These are phyloP conservation scores for Colletotrichum somersetense DNA, from an alignment of 2,329 filamentous ascomycete species.

Conservation along the genomic window DNA sequence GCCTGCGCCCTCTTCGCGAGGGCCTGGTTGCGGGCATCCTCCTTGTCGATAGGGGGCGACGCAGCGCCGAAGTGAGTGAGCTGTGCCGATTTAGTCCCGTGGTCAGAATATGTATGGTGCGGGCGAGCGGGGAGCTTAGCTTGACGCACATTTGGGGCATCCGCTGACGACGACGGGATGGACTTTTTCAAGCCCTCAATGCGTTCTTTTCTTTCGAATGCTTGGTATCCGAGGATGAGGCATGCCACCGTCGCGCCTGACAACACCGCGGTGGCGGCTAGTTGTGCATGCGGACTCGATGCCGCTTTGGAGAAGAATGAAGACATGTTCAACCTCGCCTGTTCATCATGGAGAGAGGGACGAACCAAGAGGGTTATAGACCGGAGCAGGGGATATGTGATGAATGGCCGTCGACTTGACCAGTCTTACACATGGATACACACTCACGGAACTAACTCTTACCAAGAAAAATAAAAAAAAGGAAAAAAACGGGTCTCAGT, in stretches of 20 bases:
- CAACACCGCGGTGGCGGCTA: constrained; percentile 77
- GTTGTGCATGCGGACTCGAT: constrained; percentile 66
- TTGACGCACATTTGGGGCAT: constrained; percentile 49
- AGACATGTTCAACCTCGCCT: constrained; percentile 51
- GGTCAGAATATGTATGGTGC: not conserved
- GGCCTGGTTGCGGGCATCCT: constrained; percentile 70
- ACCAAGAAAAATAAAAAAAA: not conserved
- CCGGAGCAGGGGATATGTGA: not conserved
- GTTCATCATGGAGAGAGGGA: constrained; percentile 11
- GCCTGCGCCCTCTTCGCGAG: constrained; percentile 71
- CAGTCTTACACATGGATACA: constrained; percentile 3
- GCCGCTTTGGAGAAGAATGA: constrained; percentile 60
- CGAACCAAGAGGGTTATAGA: not conserved
- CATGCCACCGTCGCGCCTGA: constrained; percentile 72
- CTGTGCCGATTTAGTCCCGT: constrained; percentile 54
- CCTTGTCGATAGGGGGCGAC: constrained; percentile 64
- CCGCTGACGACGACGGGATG: constrained; percentile 60
- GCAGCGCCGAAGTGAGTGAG: constrained; percentile 72
- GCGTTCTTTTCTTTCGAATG: constrained; percentile 66
- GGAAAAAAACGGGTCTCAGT: constrained; percentile 8
- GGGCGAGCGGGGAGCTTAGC: not conserved
- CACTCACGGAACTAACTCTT: not conserved
- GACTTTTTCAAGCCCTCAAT: constrained; percentile 70
- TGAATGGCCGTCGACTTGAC: not conserved
- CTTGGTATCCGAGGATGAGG: constrained; percentile 73